Evolutionary conservation across 441 rosid genomes (phyloP).

Genomic region (Hura crepitans): DNA sequence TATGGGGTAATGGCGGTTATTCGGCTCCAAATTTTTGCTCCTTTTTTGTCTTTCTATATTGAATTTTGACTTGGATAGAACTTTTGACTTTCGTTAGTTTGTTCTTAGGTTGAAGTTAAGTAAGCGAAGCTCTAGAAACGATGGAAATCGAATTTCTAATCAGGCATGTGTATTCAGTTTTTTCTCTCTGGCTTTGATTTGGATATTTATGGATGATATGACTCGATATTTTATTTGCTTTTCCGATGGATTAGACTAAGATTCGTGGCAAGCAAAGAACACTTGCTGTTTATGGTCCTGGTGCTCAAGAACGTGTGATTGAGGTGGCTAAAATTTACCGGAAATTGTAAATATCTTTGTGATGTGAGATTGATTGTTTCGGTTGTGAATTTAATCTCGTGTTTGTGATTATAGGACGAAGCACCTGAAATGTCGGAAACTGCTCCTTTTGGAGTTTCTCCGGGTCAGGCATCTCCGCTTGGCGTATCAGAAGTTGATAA

Average conservation of each 20-base stretch:
- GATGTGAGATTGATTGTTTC: neutral
- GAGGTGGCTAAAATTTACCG: slow-evolving; percentile 39
- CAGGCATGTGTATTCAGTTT: slow-evolving; percentile 45
- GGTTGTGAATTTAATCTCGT: neutral
- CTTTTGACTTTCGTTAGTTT: slow-evolving; percentile 20
- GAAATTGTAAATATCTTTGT: neutral
- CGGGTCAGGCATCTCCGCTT: slow-evolving; percentile 74
- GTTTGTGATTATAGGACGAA: slow-evolving; percentile 49
- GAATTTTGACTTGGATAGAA: slow-evolving; percentile 8
- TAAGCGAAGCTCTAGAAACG: slow-evolving; percentile 28
- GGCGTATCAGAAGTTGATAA: slow-evolving; percentile 73
- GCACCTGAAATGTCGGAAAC: slow-evolving; percentile 40
- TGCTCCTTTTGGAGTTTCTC: slow-evolving; percentile 38
- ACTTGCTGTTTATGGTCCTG: slow-evolving; percentile 40
- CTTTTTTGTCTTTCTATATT: neutral
- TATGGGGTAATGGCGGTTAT: slow-evolving; percentile 43
- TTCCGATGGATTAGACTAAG: slow-evolving; percentile 35
- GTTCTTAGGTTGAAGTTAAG: slow-evolving; percentile 46
- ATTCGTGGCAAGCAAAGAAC: slow-evolving; percentile 26
- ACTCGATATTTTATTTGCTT: neutral
- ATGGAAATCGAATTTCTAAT: slow-evolving; percentile 26
- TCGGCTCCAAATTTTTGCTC: neutral
- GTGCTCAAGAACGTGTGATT: slow-evolving; percentile 51
- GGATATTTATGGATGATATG: neutral
- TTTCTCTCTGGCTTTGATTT: neutral